phyloP scores from a whole-genome alignment of 2,329 filamentous ascomycete genomes.

The Bipolaris cookei region DNA sequence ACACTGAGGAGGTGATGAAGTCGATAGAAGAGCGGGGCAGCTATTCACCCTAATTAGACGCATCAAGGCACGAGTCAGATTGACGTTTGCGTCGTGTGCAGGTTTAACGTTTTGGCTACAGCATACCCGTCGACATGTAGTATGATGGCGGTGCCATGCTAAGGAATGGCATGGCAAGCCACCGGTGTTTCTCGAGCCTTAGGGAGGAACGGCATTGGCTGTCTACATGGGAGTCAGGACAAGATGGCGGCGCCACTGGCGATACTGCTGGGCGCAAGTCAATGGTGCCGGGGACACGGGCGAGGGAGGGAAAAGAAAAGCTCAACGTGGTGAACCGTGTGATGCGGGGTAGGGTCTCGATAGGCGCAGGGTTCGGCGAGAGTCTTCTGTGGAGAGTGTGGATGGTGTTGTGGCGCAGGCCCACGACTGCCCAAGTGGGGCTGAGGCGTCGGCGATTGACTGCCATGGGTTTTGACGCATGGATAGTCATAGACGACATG shows the following conservation, averaged over 20 bases:
- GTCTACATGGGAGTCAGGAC: too few relatives aligned
- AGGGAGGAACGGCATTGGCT: background rate
- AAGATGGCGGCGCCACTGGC: background rate
- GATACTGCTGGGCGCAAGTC: background rate
- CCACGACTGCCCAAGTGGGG: too few relatives aligned
- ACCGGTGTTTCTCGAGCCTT: too few relatives aligned
- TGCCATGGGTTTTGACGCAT: too few relatives aligned
- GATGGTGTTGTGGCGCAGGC: background rate
- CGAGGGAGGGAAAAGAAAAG: background rate
- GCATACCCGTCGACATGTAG: too few relatives aligned
- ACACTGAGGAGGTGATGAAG: constrained; percentile 42
- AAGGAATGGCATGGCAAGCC: too few relatives aligned
- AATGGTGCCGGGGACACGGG: background rate
- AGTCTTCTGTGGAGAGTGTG: background rate
- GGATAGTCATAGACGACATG: too few relatives aligned
- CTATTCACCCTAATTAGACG: background rate
- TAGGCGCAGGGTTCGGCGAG: constrained; percentile 7
- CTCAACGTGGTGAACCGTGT: background rate
- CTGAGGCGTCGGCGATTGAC: too few relatives aligned
- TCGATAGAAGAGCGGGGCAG: constrained; percentile 26
- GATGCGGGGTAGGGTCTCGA: constrained; percentile 9
- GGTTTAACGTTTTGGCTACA: background rate
- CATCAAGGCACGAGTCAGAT: background rate
- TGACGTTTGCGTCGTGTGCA: background rate
- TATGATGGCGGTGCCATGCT: background rate